A percentile compares a stretch with the other conserved stretches of the same genome.
These are phyloP conservation scores for Graphilbum ipis-grandicollis DNA, from an alignment of 2,329 filamentous ascomycete genomes.

Conservation along the genomic window DNA sequence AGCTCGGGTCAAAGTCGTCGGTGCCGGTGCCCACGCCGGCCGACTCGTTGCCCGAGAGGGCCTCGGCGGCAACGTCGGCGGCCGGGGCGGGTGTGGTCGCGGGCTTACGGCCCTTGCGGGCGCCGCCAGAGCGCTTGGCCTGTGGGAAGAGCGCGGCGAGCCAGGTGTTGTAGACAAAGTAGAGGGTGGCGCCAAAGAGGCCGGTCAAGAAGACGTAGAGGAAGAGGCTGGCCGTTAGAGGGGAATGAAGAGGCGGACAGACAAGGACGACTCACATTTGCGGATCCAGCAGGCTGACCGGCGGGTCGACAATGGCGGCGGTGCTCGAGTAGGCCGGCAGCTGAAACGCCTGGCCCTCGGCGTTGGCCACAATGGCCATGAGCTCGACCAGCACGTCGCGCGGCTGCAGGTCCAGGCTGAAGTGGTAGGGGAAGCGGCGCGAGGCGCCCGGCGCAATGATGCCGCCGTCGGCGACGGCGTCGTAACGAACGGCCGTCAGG, in stretches of 20 bases:
- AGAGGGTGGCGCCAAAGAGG: conserved; percentile 62
- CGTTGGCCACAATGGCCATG: conserved; percentile 49
- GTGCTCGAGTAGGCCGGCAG: conserved; percentile 65
- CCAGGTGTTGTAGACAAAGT: conserved; percentile 98
- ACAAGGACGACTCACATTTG: conserved; percentile 34
- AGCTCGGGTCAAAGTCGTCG: conserved; percentile 69
- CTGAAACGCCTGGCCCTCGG: conserved; percentile 54
- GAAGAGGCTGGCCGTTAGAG: conserved; percentile 55
- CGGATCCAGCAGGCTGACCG: conserved; percentile 12
- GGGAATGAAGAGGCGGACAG: conserved; percentile 1
- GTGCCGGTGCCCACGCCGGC: conserved; percentile 50
- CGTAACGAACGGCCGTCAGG: conserved; percentile 61
- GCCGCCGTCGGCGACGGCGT: conserved; percentile 51
- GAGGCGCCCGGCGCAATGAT: conserved; percentile 37
- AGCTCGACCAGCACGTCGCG: conserved; percentile 73
- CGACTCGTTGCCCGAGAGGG: conserved; percentile 51
- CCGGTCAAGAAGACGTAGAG: conserved; percentile 80
- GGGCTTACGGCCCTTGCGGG: conserved; percentile 50
- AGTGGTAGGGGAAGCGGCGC: conserved; percentile 63
- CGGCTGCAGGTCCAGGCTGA: conserved; percentile 81
- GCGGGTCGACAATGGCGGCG: conserved; percentile 51
- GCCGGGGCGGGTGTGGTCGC: conserved; percentile 32
- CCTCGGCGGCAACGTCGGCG: conserved; percentile 2
- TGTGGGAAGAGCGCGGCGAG: conserved; percentile 91
- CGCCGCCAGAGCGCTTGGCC: conserved; percentile 48